Conservation (phyloP, 2,329 filamentous ascomycete genomes). For the Aspergillus sp. region DNA sequence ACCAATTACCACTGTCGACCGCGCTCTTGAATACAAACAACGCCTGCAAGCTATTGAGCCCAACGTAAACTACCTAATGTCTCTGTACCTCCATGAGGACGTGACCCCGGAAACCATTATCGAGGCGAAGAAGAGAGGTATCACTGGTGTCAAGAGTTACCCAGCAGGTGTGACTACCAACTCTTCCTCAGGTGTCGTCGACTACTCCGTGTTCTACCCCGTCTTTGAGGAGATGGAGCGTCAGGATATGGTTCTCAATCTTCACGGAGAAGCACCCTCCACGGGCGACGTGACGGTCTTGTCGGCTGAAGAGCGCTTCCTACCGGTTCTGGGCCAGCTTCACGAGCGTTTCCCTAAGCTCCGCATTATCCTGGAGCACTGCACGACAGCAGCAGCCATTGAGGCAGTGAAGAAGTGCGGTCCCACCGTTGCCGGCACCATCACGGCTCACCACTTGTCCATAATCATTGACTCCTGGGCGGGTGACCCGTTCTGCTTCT, state of each 20-base stretch:
- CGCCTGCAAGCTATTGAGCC: conserved; percentile 55
- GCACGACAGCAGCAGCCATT: conserved; percentile 75
- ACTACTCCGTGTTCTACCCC: conserved; percentile 40
- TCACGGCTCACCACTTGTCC: conserved; percentile 80
- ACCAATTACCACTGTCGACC: conserved; percentile 54
- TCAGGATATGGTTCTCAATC: conserved; percentile 74
- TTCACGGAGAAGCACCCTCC: conserved; percentile 67
- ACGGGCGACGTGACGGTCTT: conserved; percentile 47
- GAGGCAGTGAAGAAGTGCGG: conserved; percentile 71
- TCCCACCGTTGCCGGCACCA: conserved; percentile 60
- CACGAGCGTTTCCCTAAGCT: conserved; percentile 64
- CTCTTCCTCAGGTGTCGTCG: conserved; percentile 45
- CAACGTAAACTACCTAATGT: conserved; percentile 65
- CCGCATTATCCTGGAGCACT: conserved; percentile 65
- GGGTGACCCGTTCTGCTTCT: conserved; percentile 69
- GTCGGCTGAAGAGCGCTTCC: conserved; percentile 68
- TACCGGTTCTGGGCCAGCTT: conserved; percentile 69
- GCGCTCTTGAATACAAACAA: conserved; percentile 60
- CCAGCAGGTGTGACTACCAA: conserved; percentile 51
- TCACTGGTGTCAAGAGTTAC: conserved; percentile 55
- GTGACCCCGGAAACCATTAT: conserved; percentile 64
- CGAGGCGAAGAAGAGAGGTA: conserved; percentile 64
- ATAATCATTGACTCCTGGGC: conserved; percentile 72
- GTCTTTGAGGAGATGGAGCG: conserved; percentile 88
- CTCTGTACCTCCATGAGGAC: conserved; percentile 59